Percentiles rank a stretch among this genome's conserved stretches.
Conservation (phyloP, 2,329 filamentous ascomycete genomes). For the Drechslerella coelobrocha region DNA sequence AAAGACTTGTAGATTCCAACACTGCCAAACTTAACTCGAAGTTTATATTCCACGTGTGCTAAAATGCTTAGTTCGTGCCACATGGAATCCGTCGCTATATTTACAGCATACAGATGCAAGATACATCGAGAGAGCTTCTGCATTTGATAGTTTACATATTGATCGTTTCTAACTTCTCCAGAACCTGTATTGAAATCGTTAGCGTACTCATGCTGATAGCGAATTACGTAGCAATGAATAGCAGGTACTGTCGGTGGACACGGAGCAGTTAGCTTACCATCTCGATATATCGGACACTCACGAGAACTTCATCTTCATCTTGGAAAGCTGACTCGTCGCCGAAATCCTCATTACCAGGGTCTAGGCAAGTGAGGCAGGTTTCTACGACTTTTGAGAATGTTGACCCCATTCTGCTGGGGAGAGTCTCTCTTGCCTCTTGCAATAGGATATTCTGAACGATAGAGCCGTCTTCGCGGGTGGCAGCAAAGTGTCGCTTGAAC, state of each 20-base stretch:
- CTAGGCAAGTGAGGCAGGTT: conserved; percentile 58
- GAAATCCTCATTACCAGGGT: conserved; percentile 56
- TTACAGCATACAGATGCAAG: no score
- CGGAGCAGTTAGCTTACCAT: conserved; percentile 50
- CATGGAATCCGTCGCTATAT: no score
- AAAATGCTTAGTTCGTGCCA: no score
- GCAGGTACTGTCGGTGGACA: no score
- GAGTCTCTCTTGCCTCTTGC: conserved; percentile 6
- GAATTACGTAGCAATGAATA: no score
- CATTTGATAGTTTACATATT: neutral
- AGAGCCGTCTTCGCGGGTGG: neutral
- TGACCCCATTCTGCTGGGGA: conserved; percentile 55
- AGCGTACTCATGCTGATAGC: no score
- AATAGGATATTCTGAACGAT: conserved; percentile 12
- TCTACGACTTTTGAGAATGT: conserved; percentile 56
- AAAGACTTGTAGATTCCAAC: no score
- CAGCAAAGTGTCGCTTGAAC: conserved; percentile 1
- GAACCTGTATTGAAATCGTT: neutral
- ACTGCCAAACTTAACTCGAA: no score
- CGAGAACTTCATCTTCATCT: conserved; percentile 56
- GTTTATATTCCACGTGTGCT: no score
- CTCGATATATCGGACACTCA: conserved; percentile 56
- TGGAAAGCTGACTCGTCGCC: conserved; percentile 55
- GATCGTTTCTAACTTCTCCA: neutral
- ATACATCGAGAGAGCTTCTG: no score